Evolutionary conservation across 345 rosid species (phyloP).

Genomic region (Ceriops zippeliana): DNA sequence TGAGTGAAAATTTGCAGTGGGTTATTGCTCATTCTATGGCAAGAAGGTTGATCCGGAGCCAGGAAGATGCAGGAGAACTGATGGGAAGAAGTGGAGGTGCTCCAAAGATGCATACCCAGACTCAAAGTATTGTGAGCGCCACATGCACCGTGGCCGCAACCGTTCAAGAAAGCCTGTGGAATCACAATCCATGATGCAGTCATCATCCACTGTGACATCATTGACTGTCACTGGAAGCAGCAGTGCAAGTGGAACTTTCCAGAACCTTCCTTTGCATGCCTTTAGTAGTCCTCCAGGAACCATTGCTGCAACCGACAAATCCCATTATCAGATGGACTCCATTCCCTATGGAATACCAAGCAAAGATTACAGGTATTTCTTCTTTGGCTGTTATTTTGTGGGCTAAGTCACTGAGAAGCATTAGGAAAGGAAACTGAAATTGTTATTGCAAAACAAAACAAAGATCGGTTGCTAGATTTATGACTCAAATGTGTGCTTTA

Average conservation of each 20-base stretch:
- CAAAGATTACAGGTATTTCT: slow-evolving; percentile 51
- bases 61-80: slow-evolving; percentile 34
- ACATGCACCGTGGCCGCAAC: slow-evolving; percentile 99
- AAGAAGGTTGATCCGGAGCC: slow-evolving; percentile 40
- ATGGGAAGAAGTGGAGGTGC: slow-evolving; percentile 38
- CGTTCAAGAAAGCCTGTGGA: slow-evolving; percentile 99
- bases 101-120: slow-evolving; percentile 52
- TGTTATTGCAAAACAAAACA: not conserved
- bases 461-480: not conserved
- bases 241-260: slow-evolving; percentile 37
- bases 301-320: slow-evolving; percentile 33
- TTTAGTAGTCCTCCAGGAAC: slow-evolving; percentile 33
- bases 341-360: slow-evolving; percentile 49
- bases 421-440: too few species aligned
- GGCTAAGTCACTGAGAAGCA: not conserved
- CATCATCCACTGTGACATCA: slow-evolving; percentile 41
- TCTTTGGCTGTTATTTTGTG: not conserved
- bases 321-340: slow-evolving; percentile 39
- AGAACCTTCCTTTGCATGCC: slow-evolving; percentile 35
- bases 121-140: slow-evolving; percentile 98
- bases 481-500: not conserved
- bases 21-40: slow-evolving; percentile 47
- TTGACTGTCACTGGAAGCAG: slow-evolving; percentile 36
- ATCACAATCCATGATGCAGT: slow-evolving; percentile 51
- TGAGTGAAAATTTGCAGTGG: slow-evolving; percentile 35